These are phyloP conservation scores for Cladosporium sp. DNA, from an alignment of 2,329 filamentous ascomycete genomes.

Conservation along the genomic window DNA sequence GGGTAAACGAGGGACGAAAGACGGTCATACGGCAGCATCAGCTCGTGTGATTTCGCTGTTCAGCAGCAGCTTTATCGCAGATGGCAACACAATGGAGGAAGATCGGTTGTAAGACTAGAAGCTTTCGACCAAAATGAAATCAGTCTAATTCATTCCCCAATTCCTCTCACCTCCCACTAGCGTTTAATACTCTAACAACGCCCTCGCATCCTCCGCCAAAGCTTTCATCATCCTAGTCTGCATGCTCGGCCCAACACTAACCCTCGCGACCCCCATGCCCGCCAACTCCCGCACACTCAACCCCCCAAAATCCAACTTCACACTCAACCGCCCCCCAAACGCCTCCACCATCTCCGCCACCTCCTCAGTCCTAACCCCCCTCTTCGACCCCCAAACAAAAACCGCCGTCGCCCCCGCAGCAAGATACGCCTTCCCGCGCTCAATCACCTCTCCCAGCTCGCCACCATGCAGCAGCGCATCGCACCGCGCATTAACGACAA, in stretches of 20 bases:
- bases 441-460: constrained; percentile 44
- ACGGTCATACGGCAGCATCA: no score
- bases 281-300: constrained; percentile 30
- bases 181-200: neutral
- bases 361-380: constrained; percentile 42
- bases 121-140: no score
- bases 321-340: constrained; percentile 46
- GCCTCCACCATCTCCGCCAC: constrained; percentile 43
- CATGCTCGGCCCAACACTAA: constrained; percentile 46
- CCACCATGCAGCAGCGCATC: constrained; percentile 45
- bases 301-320: constrained; percentile 38
- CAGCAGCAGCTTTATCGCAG: no score
- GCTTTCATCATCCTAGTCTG: constrained; percentile 5
- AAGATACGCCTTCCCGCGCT: constrained; percentile 51
- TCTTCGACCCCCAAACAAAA: constrained; percentile 52
- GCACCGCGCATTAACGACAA: constrained; percentile 53
- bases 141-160: no score
- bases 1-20: no score
- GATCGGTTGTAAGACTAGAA: no score
- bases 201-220: neutral
- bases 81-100: no score
- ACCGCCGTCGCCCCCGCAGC: constrained; percentile 53
- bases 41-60: no score
- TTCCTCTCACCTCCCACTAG: neutral
- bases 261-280: constrained; percentile 48